Evolutionary conservation across 2,329 filamentous ascomycete genomes (phyloP).

Genomic region (Cadophora sp.): DNA sequence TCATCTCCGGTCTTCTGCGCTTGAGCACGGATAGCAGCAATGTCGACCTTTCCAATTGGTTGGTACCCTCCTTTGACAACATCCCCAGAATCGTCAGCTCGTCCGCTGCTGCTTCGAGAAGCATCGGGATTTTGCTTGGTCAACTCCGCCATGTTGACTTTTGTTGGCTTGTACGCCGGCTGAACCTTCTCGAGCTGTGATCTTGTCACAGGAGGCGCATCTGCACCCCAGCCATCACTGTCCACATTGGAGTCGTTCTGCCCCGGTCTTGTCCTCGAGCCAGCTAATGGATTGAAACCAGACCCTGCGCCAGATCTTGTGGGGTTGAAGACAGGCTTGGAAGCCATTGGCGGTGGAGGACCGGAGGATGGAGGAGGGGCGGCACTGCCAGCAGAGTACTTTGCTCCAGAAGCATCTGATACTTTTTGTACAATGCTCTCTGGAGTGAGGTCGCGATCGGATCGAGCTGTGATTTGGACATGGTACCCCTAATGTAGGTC

Average conservation of each 20-base stretch:
- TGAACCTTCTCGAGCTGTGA: slow-evolving; percentile 90
- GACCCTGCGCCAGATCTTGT: slow-evolving; percentile 57
- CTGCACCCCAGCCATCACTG: slow-evolving; percentile 90
- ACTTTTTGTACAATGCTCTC: slow-evolving; percentile 93
- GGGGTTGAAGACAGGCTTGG: slow-evolving; percentile 92
- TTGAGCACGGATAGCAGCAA: slow-evolving; percentile 83
- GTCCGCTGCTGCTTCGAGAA: slow-evolving; percentile 61
- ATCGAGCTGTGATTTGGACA: slow-evolving; percentile 94
- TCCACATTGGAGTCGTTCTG: slow-evolving; percentile 66
- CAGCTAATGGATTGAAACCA: slow-evolving; percentile 70
- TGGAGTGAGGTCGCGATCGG: slow-evolving; percentile 85
- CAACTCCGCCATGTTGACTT: slow-evolving; percentile 90
- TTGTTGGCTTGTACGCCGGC: slow-evolving; percentile 92
- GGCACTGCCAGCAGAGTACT: slow-evolving; percentile 79
- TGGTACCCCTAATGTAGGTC: slow-evolving; percentile 74
- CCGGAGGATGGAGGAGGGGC: slow-evolving; percentile 56
- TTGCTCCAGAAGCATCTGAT: slow-evolving; percentile 90
- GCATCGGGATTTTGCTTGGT: slow-evolving; percentile 73
- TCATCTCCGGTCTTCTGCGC: slow-evolving; percentile 76
- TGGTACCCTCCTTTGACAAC: slow-evolving; percentile 89
- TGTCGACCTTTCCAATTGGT: slow-evolving; percentile 96
- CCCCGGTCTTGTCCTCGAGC: slow-evolving; percentile 65
- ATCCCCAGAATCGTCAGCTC: slow-evolving; percentile 59
- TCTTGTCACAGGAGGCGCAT: slow-evolving; percentile 89
- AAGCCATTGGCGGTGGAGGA: slow-evolving; percentile 69